Base-by-base conservation (phyloP, 306 rosid species). In the Gynostemma pentaphyllum region DNA sequence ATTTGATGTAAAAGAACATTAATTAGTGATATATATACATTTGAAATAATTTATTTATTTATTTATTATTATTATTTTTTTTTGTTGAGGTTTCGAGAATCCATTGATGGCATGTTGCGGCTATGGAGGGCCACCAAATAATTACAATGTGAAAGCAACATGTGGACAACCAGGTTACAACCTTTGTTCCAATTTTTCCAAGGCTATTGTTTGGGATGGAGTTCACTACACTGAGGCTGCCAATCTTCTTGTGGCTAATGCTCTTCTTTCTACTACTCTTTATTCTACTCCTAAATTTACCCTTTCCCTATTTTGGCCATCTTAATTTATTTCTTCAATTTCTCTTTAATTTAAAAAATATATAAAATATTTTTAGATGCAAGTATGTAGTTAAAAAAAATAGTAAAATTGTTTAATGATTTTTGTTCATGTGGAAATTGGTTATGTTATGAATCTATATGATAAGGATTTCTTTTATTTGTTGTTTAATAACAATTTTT, bases 61-160 rank as follows among this genome's bases (percentile, higher is more conserved):
- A n/a, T n/a, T n/a, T n/a, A n/a, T n/a, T n/a, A n/a, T n/a, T n/a
- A n/a, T n/a, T n/a, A n/a, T n/a, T n/a, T n/a, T n/a, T n/a, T 10
- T 50, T 50, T 50, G 8, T 23, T 6, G 24, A 37, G 74, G 70
- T 23, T 64, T 69, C 1, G 71, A 69, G 62, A 29, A 69, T 27
- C 71, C 59, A 15, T 69, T 69, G 22, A 56, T 59, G 69, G 72
- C 69, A 14, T 66, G 75, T 50, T 75, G 69, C 36, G 79, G 72
- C 12, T 44, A 49, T 18, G 79, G 79, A 56, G 75, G 75, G 21
- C 57, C 75, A 0, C 75, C 68, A n/a, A 42, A 56, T 45, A 75
- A 65, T 55, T 65, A 53, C 71, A 39, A 56, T 36, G 49, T 39
- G 9, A 65, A 59, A 11, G 63, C 36, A 18, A 50, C 65, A 32